A percentile compares a stretch with the other conserved stretches of the same genome.
Evolutionary conservation across 164 flowering plant species (phyloP).

Genomic region (Piper betle): DNA sequence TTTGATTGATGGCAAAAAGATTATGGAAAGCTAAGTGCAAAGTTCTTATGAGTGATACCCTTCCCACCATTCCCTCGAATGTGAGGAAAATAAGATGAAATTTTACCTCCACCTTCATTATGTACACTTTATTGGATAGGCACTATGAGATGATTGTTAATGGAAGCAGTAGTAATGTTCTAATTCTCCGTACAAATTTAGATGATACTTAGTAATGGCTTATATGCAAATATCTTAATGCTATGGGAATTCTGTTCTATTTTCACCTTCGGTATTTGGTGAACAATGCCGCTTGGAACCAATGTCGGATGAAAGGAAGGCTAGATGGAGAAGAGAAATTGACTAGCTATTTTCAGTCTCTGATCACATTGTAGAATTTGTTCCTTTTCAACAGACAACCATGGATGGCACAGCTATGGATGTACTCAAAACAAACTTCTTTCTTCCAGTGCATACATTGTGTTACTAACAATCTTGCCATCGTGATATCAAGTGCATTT

Average conservation of each 20-base stretch:
- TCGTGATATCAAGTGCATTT: neutral
- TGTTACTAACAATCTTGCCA: neutral
- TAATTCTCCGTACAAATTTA: too few species aligned
- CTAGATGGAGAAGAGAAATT: slow-evolving; percentile 77
- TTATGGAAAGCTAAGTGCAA: too few species aligned
- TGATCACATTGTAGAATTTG: slow-evolving; percentile 86
- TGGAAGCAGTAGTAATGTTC: too few species aligned
- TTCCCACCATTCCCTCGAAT: too few species aligned
- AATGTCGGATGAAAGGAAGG: slow-evolving; percentile 55
- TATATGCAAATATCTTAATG: neutral
- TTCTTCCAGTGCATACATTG: neutral
- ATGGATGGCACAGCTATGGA: slow-evolving; percentile 62
- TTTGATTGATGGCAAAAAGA: too few species aligned
- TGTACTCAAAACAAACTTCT: slow-evolving; percentile 19
- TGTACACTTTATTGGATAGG: too few species aligned
- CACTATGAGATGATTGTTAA: too few species aligned
- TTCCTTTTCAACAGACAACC: slow-evolving; percentile 64
- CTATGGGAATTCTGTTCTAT: neutral
- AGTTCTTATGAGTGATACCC: too few species aligned
- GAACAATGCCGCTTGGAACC: slow-evolving; percentile 71
- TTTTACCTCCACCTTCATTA: too few species aligned
- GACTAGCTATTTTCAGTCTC: slow-evolving; percentile 87
- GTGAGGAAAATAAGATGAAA: too few species aligned
- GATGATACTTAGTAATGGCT: too few species aligned
- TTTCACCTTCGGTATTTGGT: slow-evolving; percentile 76